phyloP scores from a whole-genome alignment of 208 protist genomes.

The Leishmania amazonensis region DNA sequence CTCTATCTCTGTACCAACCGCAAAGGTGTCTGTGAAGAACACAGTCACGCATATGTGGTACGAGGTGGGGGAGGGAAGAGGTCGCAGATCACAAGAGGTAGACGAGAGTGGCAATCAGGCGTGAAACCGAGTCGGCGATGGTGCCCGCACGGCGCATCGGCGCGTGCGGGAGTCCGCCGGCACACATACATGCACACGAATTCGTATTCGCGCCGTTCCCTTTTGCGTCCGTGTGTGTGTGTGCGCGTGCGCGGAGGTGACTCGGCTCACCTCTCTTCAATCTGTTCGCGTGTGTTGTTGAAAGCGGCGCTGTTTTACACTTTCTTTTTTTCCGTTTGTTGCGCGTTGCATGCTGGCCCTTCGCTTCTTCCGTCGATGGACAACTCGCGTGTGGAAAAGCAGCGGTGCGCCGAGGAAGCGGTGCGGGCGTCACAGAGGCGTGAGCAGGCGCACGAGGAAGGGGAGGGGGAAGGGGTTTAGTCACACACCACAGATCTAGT shows the following conservation, averaged over 20 bases:
- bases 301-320: not conserved
- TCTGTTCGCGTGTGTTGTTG: not conserved
- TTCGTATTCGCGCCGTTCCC: not conserved
- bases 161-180: not conserved
- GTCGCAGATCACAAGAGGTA: not conserved
- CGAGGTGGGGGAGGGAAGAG: not conserved
- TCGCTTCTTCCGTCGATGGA: not conserved
- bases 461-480: not conserved
- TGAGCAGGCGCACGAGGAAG: not conserved
- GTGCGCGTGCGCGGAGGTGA: not conserved
- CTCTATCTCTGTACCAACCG: too few relatives aligned
- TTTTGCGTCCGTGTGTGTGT: not conserved
- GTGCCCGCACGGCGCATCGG: not conserved
- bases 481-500: not conserved
- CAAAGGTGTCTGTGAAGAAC: not conserved
- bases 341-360: not conserved
- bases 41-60: not conserved
- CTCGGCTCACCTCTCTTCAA: not conserved
- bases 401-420: not conserved
- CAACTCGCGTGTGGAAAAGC: not conserved
- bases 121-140: not conserved
- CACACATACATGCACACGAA: not conserved
- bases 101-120: not conserved
- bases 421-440: not conserved
- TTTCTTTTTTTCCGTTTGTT: not conserved